These are phyloP conservation scores for Yarrowia alimentaria DNA, from an alignment of 805 yeast species.

Conservation along the genomic window DNA sequence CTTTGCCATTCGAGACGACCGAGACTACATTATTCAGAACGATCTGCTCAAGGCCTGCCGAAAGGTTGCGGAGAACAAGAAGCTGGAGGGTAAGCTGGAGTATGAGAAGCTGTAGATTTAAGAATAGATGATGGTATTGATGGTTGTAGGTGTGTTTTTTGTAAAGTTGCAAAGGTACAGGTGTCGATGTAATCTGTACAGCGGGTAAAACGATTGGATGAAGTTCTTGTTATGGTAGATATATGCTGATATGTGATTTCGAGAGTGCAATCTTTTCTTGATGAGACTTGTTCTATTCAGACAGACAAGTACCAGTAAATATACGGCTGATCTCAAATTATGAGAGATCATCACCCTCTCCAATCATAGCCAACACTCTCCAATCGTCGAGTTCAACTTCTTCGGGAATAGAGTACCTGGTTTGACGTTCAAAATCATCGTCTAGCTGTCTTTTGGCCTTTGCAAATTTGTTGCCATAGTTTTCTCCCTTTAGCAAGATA, in stretches of 20 bases:
- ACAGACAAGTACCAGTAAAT: no score
- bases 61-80: constrained; percentile 94
- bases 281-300: no score
- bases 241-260: no score
- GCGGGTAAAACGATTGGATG: no score
- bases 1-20: constrained; percentile 95
- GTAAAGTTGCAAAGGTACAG: no score
- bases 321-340: no score
- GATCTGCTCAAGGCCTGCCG: constrained; percentile 98
- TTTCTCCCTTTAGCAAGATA: constrained; percentile 41
- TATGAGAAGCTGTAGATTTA: constrained; percentile 89
- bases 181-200: no score
- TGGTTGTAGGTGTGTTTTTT: not conserved
- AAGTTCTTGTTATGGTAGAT: no score
- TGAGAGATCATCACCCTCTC: not conserved
- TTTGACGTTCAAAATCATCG: constrained; percentile 35
- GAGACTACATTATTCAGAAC: constrained; percentile 89
- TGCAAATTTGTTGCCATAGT: constrained; percentile 47
- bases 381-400: constrained; percentile 6
- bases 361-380: not conserved
- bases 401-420: not conserved
- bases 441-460: constrained; percentile 46
- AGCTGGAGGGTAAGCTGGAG: constrained; percentile 92
- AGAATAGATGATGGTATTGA: not conserved
- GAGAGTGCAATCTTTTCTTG: no score